Percentiles rank a stretch among this genome's conserved stretches.
Evolutionary conservation across 768 basidiomycete genomes (phyloP).

Genomic region (Boletus rubescentipes): DNA sequence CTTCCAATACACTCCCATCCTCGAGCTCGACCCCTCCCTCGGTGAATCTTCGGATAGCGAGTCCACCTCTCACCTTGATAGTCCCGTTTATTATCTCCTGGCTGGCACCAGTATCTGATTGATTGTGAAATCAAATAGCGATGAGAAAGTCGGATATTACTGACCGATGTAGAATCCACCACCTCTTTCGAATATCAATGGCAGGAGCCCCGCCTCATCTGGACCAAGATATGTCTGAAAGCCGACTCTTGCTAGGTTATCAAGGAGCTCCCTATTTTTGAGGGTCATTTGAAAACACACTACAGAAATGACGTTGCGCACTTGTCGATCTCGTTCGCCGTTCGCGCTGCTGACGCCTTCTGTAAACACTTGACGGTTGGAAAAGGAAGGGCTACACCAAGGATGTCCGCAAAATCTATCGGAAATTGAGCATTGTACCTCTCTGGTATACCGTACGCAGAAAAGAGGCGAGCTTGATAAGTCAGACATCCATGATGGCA

Average conservation of each 20-base stretch:
- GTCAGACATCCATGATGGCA: neutral
- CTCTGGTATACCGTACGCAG: constrained; percentile 9
- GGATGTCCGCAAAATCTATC: constrained; percentile 25
- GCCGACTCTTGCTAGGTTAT: constrained; percentile 36
- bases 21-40: constrained; percentile 27
- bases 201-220: constrained; percentile 37
- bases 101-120: constrained; percentile 39
- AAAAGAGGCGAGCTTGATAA: neutral
- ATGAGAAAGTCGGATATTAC: neutral
- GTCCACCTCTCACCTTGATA: constrained; percentile 50
- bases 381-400: constrained; percentile 23
- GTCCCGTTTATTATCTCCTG: constrained; percentile 46
- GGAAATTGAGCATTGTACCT: constrained; percentile 28
- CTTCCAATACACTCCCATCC: constrained; percentile 27
- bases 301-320: neutral
- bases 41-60: constrained; percentile 28
- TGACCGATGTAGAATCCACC: constrained; percentile 43
- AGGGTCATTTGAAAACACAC: neutral
- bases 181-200: constrained; percentile 30
- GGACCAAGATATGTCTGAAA: constrained; percentile 40
- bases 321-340: constrained; percentile 25
- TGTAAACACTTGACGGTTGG: constrained; percentile 17
- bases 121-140: neutral
- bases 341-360: neutral
- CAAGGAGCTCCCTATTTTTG: constrained; percentile 35